A percentile compares a stretch with the other conserved stretches of the same genome.
Evolutionary conservation across 768 basidiomycete species (phyloP).

Genomic region (Tulasnella sp.): DNA sequence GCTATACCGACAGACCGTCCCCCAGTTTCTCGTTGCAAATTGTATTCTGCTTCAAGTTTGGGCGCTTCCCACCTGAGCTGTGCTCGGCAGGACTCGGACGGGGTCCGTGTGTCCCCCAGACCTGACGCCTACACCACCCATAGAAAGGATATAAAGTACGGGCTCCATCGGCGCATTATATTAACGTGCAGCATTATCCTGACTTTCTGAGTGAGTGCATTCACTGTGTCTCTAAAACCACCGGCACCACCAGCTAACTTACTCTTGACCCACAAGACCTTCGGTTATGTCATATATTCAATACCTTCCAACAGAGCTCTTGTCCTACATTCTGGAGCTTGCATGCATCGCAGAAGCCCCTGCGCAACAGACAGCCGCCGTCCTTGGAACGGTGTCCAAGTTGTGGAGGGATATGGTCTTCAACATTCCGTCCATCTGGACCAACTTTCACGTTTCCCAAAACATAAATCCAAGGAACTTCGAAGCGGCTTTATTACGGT

Average conservation of each 20-base stretch:
- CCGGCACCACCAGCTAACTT: neutral
- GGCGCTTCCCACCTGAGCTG: neutral
- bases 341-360: neutral
- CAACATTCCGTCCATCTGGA: conserved; percentile 1
- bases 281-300: neutral
- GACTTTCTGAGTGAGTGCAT: neutral
- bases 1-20: no score
- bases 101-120: neutral
- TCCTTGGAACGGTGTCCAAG: neutral
- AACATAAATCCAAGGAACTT: neutral
- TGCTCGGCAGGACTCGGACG: neutral
- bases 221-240: neutral
- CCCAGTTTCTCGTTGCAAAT: no score
- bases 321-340: neutral
- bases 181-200: neutral
- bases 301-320: neutral
- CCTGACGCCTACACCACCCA: neutral
- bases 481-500: neutral
- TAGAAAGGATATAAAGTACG: neutral
- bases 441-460: neutral
- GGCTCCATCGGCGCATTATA: neutral
- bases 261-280: neutral
- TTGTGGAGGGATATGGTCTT: neutral
- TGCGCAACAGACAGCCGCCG: neutral
- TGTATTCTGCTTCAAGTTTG: neutral